Percentiles rank a stretch among this genome's conserved stretches.
Conservation (phyloP, 2,329 filamentous ascomycete genomes). For the Ophiostoma perfectum region DNA sequence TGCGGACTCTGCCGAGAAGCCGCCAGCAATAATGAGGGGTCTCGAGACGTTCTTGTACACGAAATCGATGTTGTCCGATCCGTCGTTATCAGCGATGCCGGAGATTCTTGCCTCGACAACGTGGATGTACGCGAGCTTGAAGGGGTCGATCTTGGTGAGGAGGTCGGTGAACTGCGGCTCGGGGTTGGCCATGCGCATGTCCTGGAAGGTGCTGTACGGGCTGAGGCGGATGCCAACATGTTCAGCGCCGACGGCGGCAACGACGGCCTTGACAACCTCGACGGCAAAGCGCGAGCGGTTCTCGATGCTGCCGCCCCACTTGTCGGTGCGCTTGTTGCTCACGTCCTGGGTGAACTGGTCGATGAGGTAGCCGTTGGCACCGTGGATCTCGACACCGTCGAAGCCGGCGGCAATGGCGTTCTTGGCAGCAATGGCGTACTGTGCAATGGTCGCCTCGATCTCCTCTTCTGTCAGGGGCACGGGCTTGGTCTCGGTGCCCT, state of each 20-base stretch:
- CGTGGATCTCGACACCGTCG: conserved; percentile 67
- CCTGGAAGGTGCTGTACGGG: conserved; percentile 52
- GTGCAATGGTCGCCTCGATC: conserved; percentile 57
- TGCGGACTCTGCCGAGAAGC: conserved; percentile 2
- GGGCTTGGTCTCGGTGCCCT: neutral
- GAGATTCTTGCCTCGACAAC: conserved; percentile 41
- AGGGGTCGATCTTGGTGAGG: conserved; percentile 32
- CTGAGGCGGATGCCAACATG: conserved; percentile 48
- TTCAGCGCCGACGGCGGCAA: conserved; percentile 47
- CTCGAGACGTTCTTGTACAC: neutral
- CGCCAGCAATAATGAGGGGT: neutral
- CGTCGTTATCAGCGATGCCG: conserved; percentile 9
- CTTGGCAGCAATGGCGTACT: conserved; percentile 50
- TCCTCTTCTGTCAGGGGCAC: conserved; percentile 59
- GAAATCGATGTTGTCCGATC: neutral
- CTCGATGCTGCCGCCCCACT: conserved; percentile 50
- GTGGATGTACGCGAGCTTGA: conserved; percentile 53
- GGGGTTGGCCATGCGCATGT: conserved; percentile 54
- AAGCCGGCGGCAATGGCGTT: conserved; percentile 59
- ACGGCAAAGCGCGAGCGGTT: conserved; percentile 49
- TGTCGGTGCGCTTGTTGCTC: conserved; percentile 50
- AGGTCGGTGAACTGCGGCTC: conserved; percentile 53
- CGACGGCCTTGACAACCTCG: conserved; percentile 47
- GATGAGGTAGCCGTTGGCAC: conserved; percentile 72
- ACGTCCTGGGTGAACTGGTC: conserved; percentile 55